phyloP scores from a whole-genome alignment of 2,329 filamentous ascomycete genomes.

The Phialocephala sp. region DNA sequence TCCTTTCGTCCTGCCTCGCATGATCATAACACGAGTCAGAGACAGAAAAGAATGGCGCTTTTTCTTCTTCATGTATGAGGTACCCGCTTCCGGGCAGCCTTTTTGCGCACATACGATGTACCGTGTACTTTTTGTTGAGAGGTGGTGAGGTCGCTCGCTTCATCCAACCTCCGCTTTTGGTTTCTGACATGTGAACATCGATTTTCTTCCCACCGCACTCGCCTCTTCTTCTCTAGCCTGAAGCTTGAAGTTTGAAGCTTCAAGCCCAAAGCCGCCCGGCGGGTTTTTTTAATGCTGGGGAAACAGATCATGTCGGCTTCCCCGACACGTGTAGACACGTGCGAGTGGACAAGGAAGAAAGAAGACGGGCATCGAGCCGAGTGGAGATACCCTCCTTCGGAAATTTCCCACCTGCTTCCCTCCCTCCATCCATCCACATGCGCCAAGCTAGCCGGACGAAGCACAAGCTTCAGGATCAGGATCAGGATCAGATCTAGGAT shows the following conservation, averaged over 20 bases:
- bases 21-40: background rate
- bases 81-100: background rate
- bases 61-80: background rate
- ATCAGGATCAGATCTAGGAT: no score
- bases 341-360: no score
- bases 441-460: background rate
- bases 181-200: no score
- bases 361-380: background rate
- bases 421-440: no score
- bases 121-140: slow-evolving; percentile 4
- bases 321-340: background rate
- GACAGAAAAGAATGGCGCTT: background rate
- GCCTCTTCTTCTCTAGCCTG: no score
- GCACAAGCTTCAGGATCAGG: background rate
- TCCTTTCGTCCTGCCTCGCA: background rate
- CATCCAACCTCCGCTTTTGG: no score
- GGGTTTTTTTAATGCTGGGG: no score
- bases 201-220: no score
- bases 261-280: no score
- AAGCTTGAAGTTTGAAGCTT: no score
- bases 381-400: background rate
- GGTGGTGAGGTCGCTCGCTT: no score
- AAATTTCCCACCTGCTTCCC: background rate
- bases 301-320: background rate
- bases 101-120: background rate